Conservation (phyloP, 129 eudicot genomes). For the Sambucus nigra region DNA sequence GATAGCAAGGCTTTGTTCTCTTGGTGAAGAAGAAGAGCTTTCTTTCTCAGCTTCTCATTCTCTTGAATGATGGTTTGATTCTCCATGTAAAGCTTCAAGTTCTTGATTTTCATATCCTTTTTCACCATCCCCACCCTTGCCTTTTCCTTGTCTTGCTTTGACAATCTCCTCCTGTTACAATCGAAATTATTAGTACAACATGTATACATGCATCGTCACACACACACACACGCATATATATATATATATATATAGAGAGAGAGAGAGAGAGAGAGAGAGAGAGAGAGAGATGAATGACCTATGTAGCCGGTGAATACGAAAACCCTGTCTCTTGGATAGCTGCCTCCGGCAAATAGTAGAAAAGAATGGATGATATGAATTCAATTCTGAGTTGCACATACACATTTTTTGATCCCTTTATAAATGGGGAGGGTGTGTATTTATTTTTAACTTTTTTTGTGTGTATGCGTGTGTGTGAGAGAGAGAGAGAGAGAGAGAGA, state of each 20-base stretch:
- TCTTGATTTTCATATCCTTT: constrained; percentile 31
- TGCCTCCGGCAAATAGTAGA: not conserved
- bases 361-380: not conserved
- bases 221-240: not conserved
- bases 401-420: constrained; percentile 3
- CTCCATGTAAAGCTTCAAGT: constrained; percentile 48
- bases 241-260: too few species aligned
- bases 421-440: too few species aligned
- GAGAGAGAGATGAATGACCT: constrained; percentile 8
- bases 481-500: constrained; percentile 4
- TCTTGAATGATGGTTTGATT: constrained; percentile 49
- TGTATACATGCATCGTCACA: not conserved
- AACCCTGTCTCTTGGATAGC: constrained; percentile 1
- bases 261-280: constrained; percentile 2
- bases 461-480: not conserved
- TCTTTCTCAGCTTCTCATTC: constrained; percentile 50
- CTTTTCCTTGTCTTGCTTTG: constrained; percentile 14
- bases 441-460: too few species aligned
- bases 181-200: not conserved
- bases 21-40: constrained; percentile 40
- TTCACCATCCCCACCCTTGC: constrained; percentile 12
- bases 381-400: constrained; percentile 5
- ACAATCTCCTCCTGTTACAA: constrained; percentile 12
- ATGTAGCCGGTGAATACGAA: not conserved
- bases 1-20: constrained; percentile 49